Percentiles rank a stretch among this genome's conserved stretches.
Evolutionary conservation across 2,329 filamentous ascomycete genomes (phyloP).

Genomic region (Rhynchosporium agropyri): DNA sequence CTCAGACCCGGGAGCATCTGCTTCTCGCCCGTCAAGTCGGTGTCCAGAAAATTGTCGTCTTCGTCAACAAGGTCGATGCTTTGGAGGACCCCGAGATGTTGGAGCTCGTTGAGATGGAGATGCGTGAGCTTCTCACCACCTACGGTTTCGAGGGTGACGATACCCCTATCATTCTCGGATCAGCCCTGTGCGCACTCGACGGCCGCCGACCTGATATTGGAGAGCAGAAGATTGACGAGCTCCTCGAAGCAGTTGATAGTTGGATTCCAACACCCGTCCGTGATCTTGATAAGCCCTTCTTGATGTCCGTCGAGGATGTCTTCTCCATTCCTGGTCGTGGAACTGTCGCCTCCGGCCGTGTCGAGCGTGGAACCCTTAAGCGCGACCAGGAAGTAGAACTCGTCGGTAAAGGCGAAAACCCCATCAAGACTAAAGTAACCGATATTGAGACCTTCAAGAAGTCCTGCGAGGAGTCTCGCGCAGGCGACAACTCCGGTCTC

Average conservation of each 20-base stretch:
- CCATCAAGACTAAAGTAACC: constrained; percentile 98
- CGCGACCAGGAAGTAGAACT: constrained; percentile 93
- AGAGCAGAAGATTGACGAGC: constrained; percentile 83
- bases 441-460: constrained; percentile 99
- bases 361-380: constrained; percentile 94
- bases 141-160: constrained; percentile 99
- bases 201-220: constrained; percentile 86
- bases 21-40: constrained; percentile 97
- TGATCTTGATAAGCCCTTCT: constrained; percentile 96
- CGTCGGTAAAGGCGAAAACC: constrained; percentile 77
- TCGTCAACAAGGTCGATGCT: constrained; percentile 99
- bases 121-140: constrained; percentile 90
- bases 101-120: constrained; percentile 99
- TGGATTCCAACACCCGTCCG: constrained; percentile 97
- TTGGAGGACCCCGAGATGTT: constrained; percentile 99
- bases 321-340: constrained; percentile 92
- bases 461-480: constrained; percentile 93
- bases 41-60: constrained; percentile 97
- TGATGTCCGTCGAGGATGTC: constrained; percentile 96
- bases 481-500: constrained; percentile 97
- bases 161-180: constrained; percentile 95
- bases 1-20: constrained; percentile 97
- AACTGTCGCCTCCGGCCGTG: constrained; percentile 94
- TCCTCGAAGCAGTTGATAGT: constrained; percentile 83
- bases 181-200: constrained; percentile 92